A percentile compares a stretch with the other conserved stretches of the same genome.
Conservation (phyloP, 345 rosid species). For the Lepidium sativum region DNA sequence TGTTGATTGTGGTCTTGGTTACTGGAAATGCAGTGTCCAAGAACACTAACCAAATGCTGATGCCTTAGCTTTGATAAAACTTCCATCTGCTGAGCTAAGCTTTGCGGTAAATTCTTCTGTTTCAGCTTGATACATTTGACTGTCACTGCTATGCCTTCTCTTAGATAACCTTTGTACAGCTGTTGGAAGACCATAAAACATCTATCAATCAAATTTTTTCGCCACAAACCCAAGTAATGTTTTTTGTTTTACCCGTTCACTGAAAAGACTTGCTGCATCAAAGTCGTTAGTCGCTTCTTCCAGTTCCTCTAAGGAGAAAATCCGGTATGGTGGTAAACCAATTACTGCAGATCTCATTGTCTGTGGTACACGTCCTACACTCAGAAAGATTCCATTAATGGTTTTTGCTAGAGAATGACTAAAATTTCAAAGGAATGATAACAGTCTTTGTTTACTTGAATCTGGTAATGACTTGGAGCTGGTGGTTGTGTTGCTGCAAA, state of each 20-base stretch:
- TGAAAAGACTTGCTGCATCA: constrained; percentile 50
- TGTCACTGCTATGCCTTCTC: constrained; percentile 55
- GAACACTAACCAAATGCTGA: constrained; percentile 69
- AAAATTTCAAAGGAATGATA: not conserved
- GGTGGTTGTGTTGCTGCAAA: constrained; percentile 32
- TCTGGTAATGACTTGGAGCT: constrained; percentile 45
- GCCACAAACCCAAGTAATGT: not conserved
- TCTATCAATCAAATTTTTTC: not conserved
- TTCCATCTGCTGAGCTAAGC: constrained; percentile 62
- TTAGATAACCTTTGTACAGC: constrained; percentile 66
- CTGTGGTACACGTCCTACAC: constrained; percentile 70
- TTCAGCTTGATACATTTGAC: constrained; percentile 65
- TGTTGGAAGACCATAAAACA: constrained; percentile 19
- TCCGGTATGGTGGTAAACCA: constrained; percentile 68
- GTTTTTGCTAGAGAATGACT: not conserved
- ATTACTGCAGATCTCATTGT: constrained; percentile 77
- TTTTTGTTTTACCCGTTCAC: constrained; percentile 35
- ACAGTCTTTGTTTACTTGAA: constrained; percentile 39
- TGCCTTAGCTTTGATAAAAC: constrained; percentile 79
- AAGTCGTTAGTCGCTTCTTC: constrained; percentile 83
- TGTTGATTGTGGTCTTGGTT: constrained; percentile 61
- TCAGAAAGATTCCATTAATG: constrained; percentile 1
- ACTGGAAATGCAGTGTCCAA: constrained; percentile 74
- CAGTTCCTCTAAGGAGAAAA: constrained; percentile 66
- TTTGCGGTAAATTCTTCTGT: constrained; percentile 59